Evolutionary conservation across 176 grass and related monocot species (phyloP), one percentile per base, ranked within the genome.

Genomic region (Phoenix dactylifera): DNA sequence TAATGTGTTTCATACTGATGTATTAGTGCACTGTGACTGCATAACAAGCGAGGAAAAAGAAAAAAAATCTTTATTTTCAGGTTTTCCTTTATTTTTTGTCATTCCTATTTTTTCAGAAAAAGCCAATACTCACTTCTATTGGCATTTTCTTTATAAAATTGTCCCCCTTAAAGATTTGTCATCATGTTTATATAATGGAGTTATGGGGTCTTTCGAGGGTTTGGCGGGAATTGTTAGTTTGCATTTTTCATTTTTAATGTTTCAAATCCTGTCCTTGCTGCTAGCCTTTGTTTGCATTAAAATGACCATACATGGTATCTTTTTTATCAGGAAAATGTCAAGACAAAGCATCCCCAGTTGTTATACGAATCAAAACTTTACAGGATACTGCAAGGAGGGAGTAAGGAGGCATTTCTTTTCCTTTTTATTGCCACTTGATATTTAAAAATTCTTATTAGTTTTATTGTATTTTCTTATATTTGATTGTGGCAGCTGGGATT

Each of bases 361-460:
- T 79, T 90, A 26, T 90, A 96, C n/a, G 92, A 96, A 77, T 96
- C 92, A 51, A 96, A 90, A 72, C 86, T 96, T 9, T 96, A 96
- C 76, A 74, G 75, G 79, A 90, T 90, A 62, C 51, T 96, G 16
- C 92, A 90, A 77, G 92, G 86, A 84, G 92, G 87, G 90, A 96
- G 92, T 96, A 96, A 62, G 70, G 59, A 77, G 23, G 55, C 63
- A 56, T 55, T 39, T 20, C 58, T 7, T 18, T 26, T 4, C 53
- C 70, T 62, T 64, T 51, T 71, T 76, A 39, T 63, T 72, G 58
- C 22, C 58, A 52, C 19, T 16, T 49, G 22, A 64, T 64, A 6
- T 44, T 12, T 3, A 44, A 14, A 52, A 67, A 16, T 64, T 1
- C 49, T 4, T 22, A 35, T 6, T 15, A 59, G n/a, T 0, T 23